These are phyloP conservation scores for Hypomontagnella submonticulosa DNA, from an alignment of 495 filamentous ascomycete species.

Conservation along the genomic window DNA sequence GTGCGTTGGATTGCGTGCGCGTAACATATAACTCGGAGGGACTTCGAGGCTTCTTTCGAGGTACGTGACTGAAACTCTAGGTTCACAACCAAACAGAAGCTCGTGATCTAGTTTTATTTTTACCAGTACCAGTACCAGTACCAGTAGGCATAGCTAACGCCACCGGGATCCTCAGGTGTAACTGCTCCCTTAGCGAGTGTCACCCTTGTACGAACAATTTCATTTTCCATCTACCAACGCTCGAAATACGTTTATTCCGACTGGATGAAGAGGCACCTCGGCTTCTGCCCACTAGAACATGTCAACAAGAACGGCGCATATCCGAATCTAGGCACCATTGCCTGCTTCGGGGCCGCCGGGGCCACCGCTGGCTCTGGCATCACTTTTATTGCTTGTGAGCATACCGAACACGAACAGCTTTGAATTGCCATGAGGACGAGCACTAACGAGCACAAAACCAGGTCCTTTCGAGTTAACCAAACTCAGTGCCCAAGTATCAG, in stretches of 20 bases:
- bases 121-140: too few relatives aligned
- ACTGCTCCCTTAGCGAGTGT: slow-evolving; percentile 86
- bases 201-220: slow-evolving; percentile 87
- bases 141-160: slow-evolving; percentile 43
- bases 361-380: slow-evolving; percentile 82
- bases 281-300: slow-evolving; percentile 74
- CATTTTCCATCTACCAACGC: slow-evolving; percentile 91
- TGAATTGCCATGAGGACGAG: slow-evolving; percentile 4
- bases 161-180: slow-evolving; percentile 63
- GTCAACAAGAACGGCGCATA: slow-evolving; percentile 76
- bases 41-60: slow-evolving; percentile 80
- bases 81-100: slow-evolving; percentile 14
- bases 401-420: slow-evolving; percentile 3
- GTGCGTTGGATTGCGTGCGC: slow-evolving; percentile 73
- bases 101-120: background rate
- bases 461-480: slow-evolving; percentile 96
- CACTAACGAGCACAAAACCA: slow-evolving; percentile 49
- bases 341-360: slow-evolving; percentile 82
- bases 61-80: slow-evolving; percentile 52
- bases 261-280: slow-evolving; percentile 71
- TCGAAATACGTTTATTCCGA: slow-evolving; percentile 81
- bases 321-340: slow-evolving; percentile 73
- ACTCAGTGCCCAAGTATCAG: slow-evolving; percentile 87
- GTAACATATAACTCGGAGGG: slow-evolving; percentile 80
- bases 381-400: slow-evolving; percentile 86